Conservation (phyloP, 805 yeast species). For the Starmerella floricola region DNA sequence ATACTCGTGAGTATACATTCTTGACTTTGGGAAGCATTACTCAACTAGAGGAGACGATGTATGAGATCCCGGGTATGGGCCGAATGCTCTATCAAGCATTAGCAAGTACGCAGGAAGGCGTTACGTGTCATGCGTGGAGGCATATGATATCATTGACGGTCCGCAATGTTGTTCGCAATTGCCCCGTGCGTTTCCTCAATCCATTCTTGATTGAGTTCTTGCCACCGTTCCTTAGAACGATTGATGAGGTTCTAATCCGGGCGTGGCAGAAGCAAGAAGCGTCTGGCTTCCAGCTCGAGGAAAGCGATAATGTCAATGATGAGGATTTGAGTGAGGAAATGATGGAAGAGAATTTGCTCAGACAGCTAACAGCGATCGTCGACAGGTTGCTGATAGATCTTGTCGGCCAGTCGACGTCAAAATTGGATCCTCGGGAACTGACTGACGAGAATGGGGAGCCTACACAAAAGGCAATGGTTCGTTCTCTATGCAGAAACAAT, state of each 20-base stretch:
- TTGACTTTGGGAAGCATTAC: conserved; percentile 80
- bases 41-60: conserved; percentile 77
- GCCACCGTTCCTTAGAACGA: conserved; percentile 59
- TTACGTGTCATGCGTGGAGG: conserved; percentile 92
- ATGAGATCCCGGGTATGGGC: conserved; percentile 75
- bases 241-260: conserved; percentile 60
- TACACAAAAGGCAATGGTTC: conserved; percentile 42
- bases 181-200: conserved; percentile 60
- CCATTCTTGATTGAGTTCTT: conserved; percentile 64
- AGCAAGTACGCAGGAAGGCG: conserved; percentile 63
- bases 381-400: conserved; percentile 78
- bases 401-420: conserved; percentile 60
- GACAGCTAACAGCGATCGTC: conserved; percentile 87
- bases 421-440: conserved; percentile 29
- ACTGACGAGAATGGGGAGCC: conserved; percentile 32
- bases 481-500: conserved; percentile 53
- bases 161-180: conserved; percentile 73
- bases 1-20: conserved; percentile 91
- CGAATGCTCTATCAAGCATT: conserved; percentile 68
- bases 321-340: conserved; percentile 89
- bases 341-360: conserved; percentile 90
- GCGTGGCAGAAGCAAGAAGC: conserved; percentile 63
- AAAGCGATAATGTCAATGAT: conserved; percentile 44
- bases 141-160: conserved; percentile 87
- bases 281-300: conserved; percentile 34